phyloP scores from a whole-genome alignment of 2,329 filamentous ascomycete genomes.

The Fusarium coicis region DNA sequence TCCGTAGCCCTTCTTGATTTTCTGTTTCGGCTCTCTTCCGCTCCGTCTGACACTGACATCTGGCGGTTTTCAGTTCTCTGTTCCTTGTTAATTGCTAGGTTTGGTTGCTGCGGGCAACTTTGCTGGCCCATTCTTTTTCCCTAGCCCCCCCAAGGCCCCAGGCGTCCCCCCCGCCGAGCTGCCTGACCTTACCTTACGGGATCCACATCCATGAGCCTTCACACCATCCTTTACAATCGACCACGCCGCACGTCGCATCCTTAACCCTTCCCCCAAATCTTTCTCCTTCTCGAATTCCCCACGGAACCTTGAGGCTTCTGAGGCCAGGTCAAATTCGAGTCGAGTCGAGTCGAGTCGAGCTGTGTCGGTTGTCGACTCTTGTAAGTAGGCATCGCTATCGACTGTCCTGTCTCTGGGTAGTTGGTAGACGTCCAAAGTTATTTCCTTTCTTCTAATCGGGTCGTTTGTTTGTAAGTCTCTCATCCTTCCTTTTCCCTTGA shows the following conservation, averaged over 20 bases:
- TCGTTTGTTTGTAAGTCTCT: conserved; percentile 39
- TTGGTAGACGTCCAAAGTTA: conserved; percentile 13
- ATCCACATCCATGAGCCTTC: conserved; percentile 32
- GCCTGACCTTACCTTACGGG: conserved; percentile 16
- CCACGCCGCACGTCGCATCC: conserved; percentile 36
- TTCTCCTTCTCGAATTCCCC: conserved; percentile 29
- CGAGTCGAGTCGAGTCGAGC: conserved; percentile 14
- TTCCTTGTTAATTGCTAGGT: conserved; percentile 21
- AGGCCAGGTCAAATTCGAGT: conserved; percentile 29
- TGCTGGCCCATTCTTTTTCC: conserved; percentile 37
- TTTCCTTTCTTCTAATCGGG: conserved; percentile 23
- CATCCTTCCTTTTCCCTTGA: not conserved
- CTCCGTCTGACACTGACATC: conserved; percentile 24
- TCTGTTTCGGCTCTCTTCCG: conserved; percentile 25
- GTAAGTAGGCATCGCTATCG: conserved; percentile 27
- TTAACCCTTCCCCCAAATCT: conserved; percentile 37
- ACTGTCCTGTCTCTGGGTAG: conserved; percentile 10
- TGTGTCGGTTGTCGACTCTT: conserved; percentile 6
- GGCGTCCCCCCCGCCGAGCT: conserved; percentile 3
- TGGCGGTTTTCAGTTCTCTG: not conserved
- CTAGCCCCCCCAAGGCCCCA: conserved; percentile 14
- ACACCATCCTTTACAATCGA: conserved; percentile 30
- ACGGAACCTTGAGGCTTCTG: conserved; percentile 25
- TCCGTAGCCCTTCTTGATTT: not conserved
- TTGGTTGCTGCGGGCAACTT: conserved; percentile 45